Percentiles rank a stretch among this genome's conserved stretches.
phyloP scores from a whole-genome alignment of 2,329 filamentous ascomycete species.

The Colletotrichum lupini region DNA sequence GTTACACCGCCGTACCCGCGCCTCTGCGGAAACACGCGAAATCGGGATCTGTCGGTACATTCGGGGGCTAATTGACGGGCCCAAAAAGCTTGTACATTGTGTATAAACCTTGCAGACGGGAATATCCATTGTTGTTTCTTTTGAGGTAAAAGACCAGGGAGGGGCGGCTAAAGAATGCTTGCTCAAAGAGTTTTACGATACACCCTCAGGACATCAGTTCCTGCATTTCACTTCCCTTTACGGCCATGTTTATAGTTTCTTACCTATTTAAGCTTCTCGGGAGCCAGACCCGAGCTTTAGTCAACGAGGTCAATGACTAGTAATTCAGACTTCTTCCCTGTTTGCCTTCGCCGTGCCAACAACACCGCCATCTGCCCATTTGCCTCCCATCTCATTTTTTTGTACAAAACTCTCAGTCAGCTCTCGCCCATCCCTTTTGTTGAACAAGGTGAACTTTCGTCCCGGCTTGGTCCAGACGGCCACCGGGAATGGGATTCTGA shows the following conservation, averaged over 20 bases:
- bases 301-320: slow-evolving; percentile 5
- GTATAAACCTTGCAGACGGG: not conserved
- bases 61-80: slow-evolving; percentile 16
- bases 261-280: slow-evolving; percentile 13
- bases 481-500: not conserved
- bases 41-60: slow-evolving; percentile 18
- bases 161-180: slow-evolving; percentile 5
- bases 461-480: not conserved
- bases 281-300: slow-evolving; percentile 19
- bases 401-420: not conserved
- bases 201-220: slow-evolving; percentile 19
- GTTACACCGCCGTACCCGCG: slow-evolving; percentile 1
- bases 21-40: slow-evolving; percentile 16
- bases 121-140: slow-evolving; percentile 3
- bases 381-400: slow-evolving; percentile 13
- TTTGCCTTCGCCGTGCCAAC: not conserved
- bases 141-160: not conserved
- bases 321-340: slow-evolving; percentile 7
- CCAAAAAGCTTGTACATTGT: not conserved
- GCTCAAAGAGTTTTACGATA: slow-evolving; percentile 13
- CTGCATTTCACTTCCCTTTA: slow-evolving; percentile 17
- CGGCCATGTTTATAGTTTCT: slow-evolving; percentile 17
- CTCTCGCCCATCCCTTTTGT: not conserved
- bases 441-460: slow-evolving; percentile 1
- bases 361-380: not conserved